Evolutionary conservation across 371 early-diverging fungal species (phyloP), one percentile per base, ranked within the genome.

Genomic region (Mortierella sp.): DNA sequence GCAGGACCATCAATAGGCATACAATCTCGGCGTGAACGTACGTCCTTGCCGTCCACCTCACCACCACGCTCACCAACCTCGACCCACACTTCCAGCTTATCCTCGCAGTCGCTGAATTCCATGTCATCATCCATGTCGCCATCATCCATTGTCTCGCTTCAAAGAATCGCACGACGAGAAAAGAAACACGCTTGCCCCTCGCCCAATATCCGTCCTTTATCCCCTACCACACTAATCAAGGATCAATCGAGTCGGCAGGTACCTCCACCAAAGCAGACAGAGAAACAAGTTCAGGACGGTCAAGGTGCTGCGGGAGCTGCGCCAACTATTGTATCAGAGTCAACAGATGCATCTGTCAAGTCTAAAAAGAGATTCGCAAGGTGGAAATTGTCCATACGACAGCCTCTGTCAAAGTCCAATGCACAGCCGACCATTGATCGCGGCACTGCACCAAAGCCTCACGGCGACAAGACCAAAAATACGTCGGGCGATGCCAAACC

Each of bases 121-220:
- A 13, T 71, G 22, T 57, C 72, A 13, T 61, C 72, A 0, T 71
- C 72, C 44, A 57, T 65, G 57, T 58, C 71, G 7, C 66, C 72
- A 0, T 61, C 72, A 3, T 71, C 72, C 34, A 61, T 66, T 45
- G 65, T 57, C 16, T 62, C 69, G n/a, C 37, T 60, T 5, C 66
- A 71, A 34, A 60, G 66, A 9, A 29, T 29, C n/a, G 57, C 61
- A 21, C 72, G 72, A 3, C 72, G 57, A 17, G 66, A 60, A 46
- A 71, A 71, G 39, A 51, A 45, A 10, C 71, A 71, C 46, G 27
- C 54, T 22, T 39, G 40, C 31, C 44, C 22, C 3, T 3, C 22
- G 13, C 24, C 44, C 37, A 31, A 5, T 17, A 51, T 17, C 19
- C 21, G 37, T 37, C 27, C 17, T 7, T 53, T 55, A 43, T 21